phyloP scores from a whole-genome alignment of 2,329 filamentous ascomycete species.

The Thielaviopsis musarum region DNA sequence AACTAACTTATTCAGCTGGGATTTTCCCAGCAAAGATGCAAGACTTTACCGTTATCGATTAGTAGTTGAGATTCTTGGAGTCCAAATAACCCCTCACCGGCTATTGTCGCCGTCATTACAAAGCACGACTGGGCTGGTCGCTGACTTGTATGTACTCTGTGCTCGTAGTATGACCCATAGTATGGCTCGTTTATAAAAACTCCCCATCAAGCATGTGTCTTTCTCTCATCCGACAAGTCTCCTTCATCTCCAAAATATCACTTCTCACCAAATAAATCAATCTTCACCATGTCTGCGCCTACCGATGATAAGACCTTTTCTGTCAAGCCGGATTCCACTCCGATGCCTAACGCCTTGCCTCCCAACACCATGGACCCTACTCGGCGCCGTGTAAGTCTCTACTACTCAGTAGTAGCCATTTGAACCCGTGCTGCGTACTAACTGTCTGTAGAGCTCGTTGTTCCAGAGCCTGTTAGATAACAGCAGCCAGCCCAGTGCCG shows the following conservation, averaged over 20 bases:
- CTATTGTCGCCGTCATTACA: not conserved
- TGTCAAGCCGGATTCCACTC: not conserved
- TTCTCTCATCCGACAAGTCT: not conserved
- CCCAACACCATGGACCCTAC: not conserved
- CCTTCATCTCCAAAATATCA: not conserved
- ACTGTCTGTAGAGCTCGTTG: slow-evolving; percentile 6
- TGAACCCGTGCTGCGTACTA: not conserved
- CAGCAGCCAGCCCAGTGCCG: slow-evolving; percentile 29
- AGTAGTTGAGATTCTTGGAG: too few species aligned
- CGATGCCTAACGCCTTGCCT: not conserved
- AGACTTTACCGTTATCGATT: not conserved
- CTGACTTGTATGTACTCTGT: not conserved
- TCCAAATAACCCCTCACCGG: not conserved
- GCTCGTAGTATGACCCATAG: too few species aligned
- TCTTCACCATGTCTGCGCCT: slow-evolving; percentile 1
- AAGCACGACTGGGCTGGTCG: not conserved
- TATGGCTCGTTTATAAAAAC: not conserved
- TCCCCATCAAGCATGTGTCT: not conserved
- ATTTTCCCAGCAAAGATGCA: not conserved
- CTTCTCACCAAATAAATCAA: not conserved
- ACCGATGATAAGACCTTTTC: not conserved
- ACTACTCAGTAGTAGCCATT: not conserved
- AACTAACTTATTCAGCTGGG: not conserved
- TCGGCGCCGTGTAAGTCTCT: slow-evolving; percentile 7
- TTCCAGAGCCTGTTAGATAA: slow-evolving; percentile 36